These are phyloP conservation scores for Euphorbia pulcherrima DNA, from an alignment of 345 rosid species.

Conservation along the genomic window DNA sequence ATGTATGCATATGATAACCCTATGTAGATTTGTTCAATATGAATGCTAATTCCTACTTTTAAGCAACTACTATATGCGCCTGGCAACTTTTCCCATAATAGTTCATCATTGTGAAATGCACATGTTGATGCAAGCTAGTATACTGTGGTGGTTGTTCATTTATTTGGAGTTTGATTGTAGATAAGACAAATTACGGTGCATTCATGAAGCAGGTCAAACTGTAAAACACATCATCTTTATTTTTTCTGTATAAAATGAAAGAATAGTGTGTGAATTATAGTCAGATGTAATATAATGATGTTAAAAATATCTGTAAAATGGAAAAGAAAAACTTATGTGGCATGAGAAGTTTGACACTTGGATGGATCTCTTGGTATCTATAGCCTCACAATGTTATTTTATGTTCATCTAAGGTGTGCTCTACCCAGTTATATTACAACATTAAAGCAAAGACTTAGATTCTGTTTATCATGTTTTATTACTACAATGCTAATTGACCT, in stretches of 20 bases:
- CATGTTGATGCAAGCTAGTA: neutral
- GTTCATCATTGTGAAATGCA: neutral
- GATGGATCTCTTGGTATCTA: neutral
- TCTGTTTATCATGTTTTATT: neutral
- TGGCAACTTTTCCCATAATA: neutral
- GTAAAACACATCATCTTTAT: neutral
- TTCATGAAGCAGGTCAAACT: constrained; percentile 1
- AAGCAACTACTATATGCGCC: neutral
- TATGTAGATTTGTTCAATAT: neutral
- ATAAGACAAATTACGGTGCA: neutral
- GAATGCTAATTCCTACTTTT: neutral
- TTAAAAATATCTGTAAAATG: neutral
- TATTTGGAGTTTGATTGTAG: constrained; percentile 5
- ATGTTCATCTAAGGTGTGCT: neutral
- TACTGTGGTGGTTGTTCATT: neutral
- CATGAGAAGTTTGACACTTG: neutral
- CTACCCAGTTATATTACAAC: neutral
- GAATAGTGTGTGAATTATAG: neutral
- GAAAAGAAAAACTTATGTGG: neutral
- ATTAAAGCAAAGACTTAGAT: neutral
- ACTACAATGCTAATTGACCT: neutral
- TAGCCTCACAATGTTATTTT: neutral
- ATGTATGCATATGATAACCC: neutral
- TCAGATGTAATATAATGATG: neutral
- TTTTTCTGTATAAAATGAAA: neutral